phyloP scores from a whole-genome alignment of 371 early-diverging fungal species.

The Cokeromyces recurvatus region DNA sequence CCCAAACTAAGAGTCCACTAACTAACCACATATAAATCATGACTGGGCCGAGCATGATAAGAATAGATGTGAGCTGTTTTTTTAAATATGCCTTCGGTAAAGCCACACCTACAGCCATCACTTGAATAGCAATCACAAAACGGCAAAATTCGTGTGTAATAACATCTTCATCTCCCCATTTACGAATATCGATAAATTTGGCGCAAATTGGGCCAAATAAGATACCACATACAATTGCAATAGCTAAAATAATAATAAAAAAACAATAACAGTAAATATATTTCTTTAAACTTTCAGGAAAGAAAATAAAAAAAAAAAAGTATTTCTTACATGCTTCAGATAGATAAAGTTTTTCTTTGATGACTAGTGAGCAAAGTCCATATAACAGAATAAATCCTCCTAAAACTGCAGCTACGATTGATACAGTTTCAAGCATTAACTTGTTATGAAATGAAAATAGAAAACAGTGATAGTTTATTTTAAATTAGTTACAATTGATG shows the following conservation, averaged over 20 bases:
- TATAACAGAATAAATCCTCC: constrained; percentile 84
- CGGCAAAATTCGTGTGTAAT: constrained; percentile 71
- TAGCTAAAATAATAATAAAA: constrained; percentile 33
- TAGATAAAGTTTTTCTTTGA: constrained; percentile 87
- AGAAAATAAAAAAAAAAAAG: background rate
- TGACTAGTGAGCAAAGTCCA: constrained; percentile 78
- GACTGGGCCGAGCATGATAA: constrained; percentile 72
- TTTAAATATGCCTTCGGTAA: constrained; percentile 53
- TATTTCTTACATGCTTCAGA: constrained; percentile 75
- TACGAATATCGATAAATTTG: constrained; percentile 28
- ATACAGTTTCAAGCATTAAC: constrained; percentile 15
- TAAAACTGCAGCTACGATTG: constrained; percentile 38
- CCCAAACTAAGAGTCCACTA: constrained; percentile 33
- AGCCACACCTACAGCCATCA: constrained; percentile 77
- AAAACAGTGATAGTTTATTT: too few relatives aligned
- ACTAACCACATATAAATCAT: constrained; percentile 67
- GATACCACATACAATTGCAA: constrained; percentile 85
- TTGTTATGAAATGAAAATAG: too few relatives aligned
- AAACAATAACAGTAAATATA: background rate
- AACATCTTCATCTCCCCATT: constrained; percentile 31
- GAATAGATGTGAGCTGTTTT: constrained; percentile 54
- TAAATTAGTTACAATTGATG: too few relatives aligned
- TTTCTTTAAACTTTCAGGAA: too few relatives aligned
- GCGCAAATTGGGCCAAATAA: constrained; percentile 70
- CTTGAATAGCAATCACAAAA: constrained; percentile 74